Conservation (phyloP, 495 filamentous ascomycete genomes). For the Echria macrotheca region DNA sequence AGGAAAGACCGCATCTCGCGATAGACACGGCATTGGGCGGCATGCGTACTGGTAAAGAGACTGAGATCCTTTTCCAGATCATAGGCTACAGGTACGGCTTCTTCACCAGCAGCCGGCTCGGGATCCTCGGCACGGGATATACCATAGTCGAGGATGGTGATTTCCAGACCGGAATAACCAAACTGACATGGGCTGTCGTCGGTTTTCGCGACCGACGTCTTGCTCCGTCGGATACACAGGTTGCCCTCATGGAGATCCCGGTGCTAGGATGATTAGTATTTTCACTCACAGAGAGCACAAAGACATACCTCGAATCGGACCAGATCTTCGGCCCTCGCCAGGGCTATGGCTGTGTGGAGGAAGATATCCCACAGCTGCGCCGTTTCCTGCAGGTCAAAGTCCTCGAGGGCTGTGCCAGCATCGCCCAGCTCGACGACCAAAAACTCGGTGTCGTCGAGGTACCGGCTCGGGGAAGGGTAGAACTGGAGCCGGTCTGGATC, state of each 20-base stretch:
- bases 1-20: conserved; percentile 49
- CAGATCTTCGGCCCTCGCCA: conserved; percentile 69
- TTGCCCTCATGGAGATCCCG: conserved; percentile 87
- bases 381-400: conserved; percentile 45
- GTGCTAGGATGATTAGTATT: conserved; percentile 53
- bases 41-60: conserved; percentile 48
- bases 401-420: conserved; percentile 73
- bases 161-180: conserved; percentile 62
- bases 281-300: no score
- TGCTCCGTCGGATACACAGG: conserved; percentile 60
- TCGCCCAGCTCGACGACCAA: conserved; percentile 83
- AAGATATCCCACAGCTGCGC: conserved; percentile 80
- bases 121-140: conserved; percentile 59
- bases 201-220: conserved; percentile 32
- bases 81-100: conserved; percentile 31
- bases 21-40: conserved; percentile 42
- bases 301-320: conserved; percentile 68
- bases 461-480: conserved; percentile 56
- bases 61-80: conserved; percentile 48
- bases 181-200: conserved; percentile 43
- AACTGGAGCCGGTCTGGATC: conserved; percentile 57
- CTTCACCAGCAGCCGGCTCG: not conserved
- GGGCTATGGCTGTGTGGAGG: conserved; percentile 68
- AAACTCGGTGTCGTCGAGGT: conserved; percentile 66
- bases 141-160: conserved; percentile 87